These are phyloP conservation scores for Rhynchospora breviuscula DNA, from an alignment of 176 grass and related monocot genomes.

Conservation along the genomic window DNA sequence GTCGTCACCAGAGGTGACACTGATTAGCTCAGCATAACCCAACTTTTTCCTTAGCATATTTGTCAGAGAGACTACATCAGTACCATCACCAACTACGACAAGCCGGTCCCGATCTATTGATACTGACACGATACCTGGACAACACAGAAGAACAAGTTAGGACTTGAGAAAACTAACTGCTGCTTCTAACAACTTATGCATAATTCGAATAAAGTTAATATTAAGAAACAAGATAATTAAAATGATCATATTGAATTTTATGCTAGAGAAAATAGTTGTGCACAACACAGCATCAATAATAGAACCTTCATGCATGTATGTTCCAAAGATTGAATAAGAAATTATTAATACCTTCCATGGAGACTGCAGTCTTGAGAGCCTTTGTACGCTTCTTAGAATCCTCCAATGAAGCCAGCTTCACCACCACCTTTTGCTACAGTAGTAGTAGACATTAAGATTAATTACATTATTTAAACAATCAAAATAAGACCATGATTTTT, in stretches of 20 bases:
- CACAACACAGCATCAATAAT: no score
- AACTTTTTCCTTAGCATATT: slow-evolving; percentile 40
- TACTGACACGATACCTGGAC: slow-evolving; percentile 30
- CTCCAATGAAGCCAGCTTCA: slow-evolving; percentile 50
- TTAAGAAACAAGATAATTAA: neutral
- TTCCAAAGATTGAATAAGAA: neutral
- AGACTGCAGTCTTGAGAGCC: slow-evolving; percentile 65
- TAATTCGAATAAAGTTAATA: neutral
- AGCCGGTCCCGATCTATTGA: slow-evolving; percentile 47
- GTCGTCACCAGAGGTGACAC: slow-evolving; percentile 39
- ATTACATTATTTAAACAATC: neutral
- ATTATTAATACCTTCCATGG: slow-evolving; percentile 40
- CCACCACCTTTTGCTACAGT: slow-evolving; percentile 72
- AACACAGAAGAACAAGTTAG: neutral
- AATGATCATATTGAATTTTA: no score
- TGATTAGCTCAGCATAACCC: slow-evolving; percentile 57
- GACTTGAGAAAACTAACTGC: neutral
- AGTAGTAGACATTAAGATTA: neutral
- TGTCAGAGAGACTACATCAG: slow-evolving; percentile 51
- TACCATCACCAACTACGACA: slow-evolving; percentile 40
- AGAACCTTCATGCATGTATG: no score
- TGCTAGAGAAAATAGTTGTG: no score
- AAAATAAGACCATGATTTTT: neutral
- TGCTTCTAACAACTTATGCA: neutral
- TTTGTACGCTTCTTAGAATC: slow-evolving; percentile 51